Evolutionary conservation across 129 eudicot genomes (phyloP).

Genomic region (Flaveria linearis): DNA sequence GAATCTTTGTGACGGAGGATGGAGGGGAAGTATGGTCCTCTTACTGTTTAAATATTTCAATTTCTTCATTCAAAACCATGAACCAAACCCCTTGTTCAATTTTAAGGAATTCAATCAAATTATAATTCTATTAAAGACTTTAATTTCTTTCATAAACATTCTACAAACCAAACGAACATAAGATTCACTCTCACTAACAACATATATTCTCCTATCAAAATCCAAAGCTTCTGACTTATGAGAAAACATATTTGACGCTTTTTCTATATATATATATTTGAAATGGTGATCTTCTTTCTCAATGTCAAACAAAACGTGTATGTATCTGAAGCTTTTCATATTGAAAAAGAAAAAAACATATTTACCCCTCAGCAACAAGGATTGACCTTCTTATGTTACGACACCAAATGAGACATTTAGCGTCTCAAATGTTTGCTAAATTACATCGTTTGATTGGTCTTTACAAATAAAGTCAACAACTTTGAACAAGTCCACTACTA

Average conservation of each 20-base stretch:
- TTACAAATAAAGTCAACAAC: background rate
- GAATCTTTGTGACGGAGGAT: no score
- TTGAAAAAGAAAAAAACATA: background rate
- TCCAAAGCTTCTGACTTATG: background rate
- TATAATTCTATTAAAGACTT: no score
- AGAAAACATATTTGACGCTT: background rate
- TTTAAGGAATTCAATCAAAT: no score
- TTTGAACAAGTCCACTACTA: background rate
- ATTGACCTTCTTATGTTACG: no score
- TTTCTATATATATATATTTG: background rate
- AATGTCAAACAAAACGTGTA: background rate
- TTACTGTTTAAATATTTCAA: no score
- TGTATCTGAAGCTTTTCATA: background rate
- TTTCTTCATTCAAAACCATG: no score
- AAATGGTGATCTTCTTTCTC: background rate
- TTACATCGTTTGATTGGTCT: background rate
- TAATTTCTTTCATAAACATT: no score
- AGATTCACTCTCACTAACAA: background rate
- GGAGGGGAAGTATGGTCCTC: no score
- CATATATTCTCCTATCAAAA: background rate
- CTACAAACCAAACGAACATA: no score
- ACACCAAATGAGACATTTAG: no score
- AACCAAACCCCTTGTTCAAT: background rate
- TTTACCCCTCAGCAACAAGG: no score
- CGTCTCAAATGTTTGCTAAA: background rate